Conservation (phyloP, 164 flowering plant genomes). For the Vitis amurensis region DNA sequence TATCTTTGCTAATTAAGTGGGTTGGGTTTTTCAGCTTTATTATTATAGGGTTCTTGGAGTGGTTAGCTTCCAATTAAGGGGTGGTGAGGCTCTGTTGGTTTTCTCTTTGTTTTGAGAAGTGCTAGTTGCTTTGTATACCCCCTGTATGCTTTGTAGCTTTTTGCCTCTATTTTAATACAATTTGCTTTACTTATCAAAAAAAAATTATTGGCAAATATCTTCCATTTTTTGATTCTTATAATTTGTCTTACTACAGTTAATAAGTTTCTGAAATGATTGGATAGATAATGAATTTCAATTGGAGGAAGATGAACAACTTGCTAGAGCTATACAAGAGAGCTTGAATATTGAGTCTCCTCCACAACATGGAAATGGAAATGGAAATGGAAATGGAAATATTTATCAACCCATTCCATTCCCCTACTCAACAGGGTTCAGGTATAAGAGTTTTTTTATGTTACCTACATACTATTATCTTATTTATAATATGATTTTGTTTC, state of each 20-base stretch:
- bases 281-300: constrained; percentile 48
- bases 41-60: too few relatives aligned
- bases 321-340: constrained; percentile 85
- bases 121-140: too few relatives aligned
- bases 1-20: too few relatives aligned
- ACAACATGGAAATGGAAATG: constrained; percentile 30
- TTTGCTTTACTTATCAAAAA: too few relatives aligned
- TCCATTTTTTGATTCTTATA: neutral
- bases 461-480: neutral
- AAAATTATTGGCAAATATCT: neutral
- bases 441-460: constrained; percentile 2
- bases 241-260: neutral
- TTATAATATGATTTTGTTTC: neutral
- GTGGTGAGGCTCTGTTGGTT: too few relatives aligned
- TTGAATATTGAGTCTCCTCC: constrained; percentile 60
- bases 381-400: constrained; percentile 31
- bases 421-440: constrained; percentile 70
- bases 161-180: too few relatives aligned
- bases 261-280: constrained; percentile 4
- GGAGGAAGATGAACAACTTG: constrained; percentile 88
- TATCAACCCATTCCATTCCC: constrained; percentile 54
- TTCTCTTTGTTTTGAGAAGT: too few relatives aligned
- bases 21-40: too few relatives aligned
- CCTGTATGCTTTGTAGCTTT: too few relatives aligned
- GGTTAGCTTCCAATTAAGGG: too few relatives aligned